Base-by-base conservation (phyloP, 371 early-diverging fungal species). In the Mucor sp. region DNA sequence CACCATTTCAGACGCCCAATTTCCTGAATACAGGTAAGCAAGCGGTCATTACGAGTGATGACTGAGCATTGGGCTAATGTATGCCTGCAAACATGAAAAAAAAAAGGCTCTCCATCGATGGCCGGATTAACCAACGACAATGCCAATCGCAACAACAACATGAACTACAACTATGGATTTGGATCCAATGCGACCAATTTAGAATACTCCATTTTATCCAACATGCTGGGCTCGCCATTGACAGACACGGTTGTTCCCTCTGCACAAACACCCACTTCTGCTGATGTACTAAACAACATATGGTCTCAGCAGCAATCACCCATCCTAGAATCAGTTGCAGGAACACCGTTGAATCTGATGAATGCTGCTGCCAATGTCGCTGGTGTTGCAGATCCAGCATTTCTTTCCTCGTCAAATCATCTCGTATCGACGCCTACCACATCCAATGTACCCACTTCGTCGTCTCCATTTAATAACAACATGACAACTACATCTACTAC, bases 161-260 rank as follows among this genome's bases (percentile, higher is more conserved):
- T 68, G 3, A 58, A 59, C 8, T 68, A 62, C 35, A 80, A 85
- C 55, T 80, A 82, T 68, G 89, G 85, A 56, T 96, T 96, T 81
- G 93, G 92, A 56, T 95, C 95, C 1, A 94, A 92, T 50, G 84
- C 92, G 21, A 82, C 92, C 68, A 94, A 93, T 73, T 86, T 93
- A n/a, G 95, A 96, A 74, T 94, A 94, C 70, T 87, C 92, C 8
- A 89, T 95, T 43, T 78, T 95, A 19, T 92, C 93, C 15, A 93
- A 85, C 68, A 95, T 96, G 95, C 82, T 95, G 44, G 81, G 74
- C 23, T 83, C 75, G 68, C 66, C 78, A 27, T 35, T 72, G 15
- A 27, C 58, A 23, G 59, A 72, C 25, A 14, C 68, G n/a, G n/a
- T n/a, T 44, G 30, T 32, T 32, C 32, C 63, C 30, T 19, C 58